A percentile compares a stretch with the other conserved stretches of the same genome.
Evolutionary conservation across 2,329 filamentous ascomycete genomes (phyloP).

Genomic region (Clathrospora elynae): DNA sequence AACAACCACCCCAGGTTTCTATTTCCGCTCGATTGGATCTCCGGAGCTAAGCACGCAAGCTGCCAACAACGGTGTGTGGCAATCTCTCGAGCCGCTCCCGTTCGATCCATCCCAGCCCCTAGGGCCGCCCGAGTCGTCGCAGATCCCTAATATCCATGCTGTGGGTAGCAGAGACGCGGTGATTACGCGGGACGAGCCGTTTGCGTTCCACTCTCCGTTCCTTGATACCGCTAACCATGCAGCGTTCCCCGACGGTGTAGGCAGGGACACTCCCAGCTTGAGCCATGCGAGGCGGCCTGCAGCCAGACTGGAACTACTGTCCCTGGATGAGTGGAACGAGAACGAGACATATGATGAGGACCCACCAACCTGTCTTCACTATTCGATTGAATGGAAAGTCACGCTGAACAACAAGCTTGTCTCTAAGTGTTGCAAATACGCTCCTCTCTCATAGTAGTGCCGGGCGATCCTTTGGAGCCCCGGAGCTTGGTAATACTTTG

Average conservation of each 20-base stretch:
- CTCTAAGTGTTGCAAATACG: no score
- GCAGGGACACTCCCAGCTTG: neutral
- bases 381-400: slow-evolving; percentile 37
- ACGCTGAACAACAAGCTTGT: slow-evolving; percentile 28
- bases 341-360: slow-evolving; percentile 24
- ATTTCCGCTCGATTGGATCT: slow-evolving; percentile 3
- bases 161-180: slow-evolving; percentile 3
- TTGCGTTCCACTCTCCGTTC: slow-evolving; percentile 4
- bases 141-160: slow-evolving; percentile 3
- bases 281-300: slow-evolving; percentile 2
- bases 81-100: slow-evolving; percentile 1
- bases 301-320: slow-evolving; percentile 11
- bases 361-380: slow-evolving; percentile 29
- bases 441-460: no score
- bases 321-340: slow-evolving; percentile 21
- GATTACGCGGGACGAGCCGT: slow-evolving; percentile 6
- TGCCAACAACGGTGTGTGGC: neutral
- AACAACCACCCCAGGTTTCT: slow-evolving; percentile 5
- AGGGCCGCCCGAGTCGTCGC: slow-evolving; percentile 4
- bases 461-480: no score
- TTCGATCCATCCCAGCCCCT: slow-evolving; percentile 3
- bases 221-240: slow-evolving; percentile 3
- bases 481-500: no score
- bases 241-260: slow-evolving; percentile 2
- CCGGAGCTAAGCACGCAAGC: neutral